These are phyloP conservation scores for Passiflora organensis DNA, from an alignment of 345 rosid species.

Conservation along the genomic window DNA sequence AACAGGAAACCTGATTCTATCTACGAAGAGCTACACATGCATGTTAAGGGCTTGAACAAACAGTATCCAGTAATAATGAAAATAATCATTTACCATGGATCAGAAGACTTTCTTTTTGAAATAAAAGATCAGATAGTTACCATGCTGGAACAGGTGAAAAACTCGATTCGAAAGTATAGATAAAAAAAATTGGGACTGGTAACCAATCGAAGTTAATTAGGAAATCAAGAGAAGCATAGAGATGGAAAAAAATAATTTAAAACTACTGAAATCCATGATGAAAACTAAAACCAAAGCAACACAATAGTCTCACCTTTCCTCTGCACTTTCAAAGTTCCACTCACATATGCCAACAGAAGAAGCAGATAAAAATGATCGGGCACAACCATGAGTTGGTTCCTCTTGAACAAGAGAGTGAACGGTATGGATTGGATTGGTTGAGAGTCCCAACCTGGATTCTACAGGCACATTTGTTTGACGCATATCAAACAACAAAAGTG, in stretches of 20 bases:
- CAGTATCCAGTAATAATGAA: no score
- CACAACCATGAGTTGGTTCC: slow-evolving; percentile 27
- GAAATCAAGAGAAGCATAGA: neutral
- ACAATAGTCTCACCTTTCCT: slow-evolving; percentile 47
- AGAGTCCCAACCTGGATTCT: slow-evolving; percentile 50
- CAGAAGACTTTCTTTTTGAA: no score
- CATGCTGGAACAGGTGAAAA: no score
- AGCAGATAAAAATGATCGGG: slow-evolving; percentile 54
- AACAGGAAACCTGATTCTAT: no score
- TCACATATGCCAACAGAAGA: slow-evolving; percentile 75
- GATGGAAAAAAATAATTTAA: neutral
- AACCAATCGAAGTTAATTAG: neutral
- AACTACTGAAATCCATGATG: neutral
- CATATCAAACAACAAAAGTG: slow-evolving; percentile 65
- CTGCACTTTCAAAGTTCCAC: slow-evolving; percentile 55
- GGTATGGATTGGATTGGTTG: slow-evolving; percentile 74
- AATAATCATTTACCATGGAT: no score
- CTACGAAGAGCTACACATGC: no score
- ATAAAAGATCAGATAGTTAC: no score
- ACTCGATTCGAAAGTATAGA: no score
- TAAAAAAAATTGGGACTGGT: neutral
- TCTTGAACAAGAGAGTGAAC: slow-evolving; percentile 47
- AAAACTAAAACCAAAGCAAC: neutral
- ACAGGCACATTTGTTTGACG: slow-evolving; percentile 66
- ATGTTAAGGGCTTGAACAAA: no score